These are phyloP conservation scores for Fusarium multiceps DNA, from an alignment of 2,329 filamentous ascomycete genomes.

Conservation along the genomic window DNA sequence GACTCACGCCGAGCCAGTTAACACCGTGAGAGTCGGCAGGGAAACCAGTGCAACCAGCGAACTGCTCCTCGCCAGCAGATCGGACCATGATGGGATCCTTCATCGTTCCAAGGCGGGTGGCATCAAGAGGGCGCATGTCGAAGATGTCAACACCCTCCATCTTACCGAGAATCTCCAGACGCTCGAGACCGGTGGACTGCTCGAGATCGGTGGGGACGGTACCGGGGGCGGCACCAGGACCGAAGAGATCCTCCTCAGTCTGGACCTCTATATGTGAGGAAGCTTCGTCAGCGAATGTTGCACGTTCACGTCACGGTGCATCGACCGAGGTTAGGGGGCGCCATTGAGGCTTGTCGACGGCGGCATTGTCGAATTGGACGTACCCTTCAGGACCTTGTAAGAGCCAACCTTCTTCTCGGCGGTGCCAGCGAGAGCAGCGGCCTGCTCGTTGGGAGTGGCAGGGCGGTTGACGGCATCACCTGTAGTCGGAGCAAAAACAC, in stretches of 20 bases:
- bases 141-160: slow-evolving; percentile 99
- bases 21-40: slow-evolving; percentile 93
- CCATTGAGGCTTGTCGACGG: slow-evolving; percentile 23
- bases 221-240: slow-evolving; percentile 83
- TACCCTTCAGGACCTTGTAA: slow-evolving; percentile 63
- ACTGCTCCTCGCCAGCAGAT: slow-evolving; percentile 95
- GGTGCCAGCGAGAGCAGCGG: slow-evolving; percentile 51
- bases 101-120: slow-evolving; percentile 90
- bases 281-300: slow-evolving; percentile 39
- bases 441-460: slow-evolving; percentile 51
- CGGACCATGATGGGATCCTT: slow-evolving; percentile 90
- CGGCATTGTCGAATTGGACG: slow-evolving; percentile 41
- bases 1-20: slow-evolving; percentile 87
- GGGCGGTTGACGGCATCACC: slow-evolving; percentile 54
- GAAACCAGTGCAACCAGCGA: slow-evolving; percentile 93
- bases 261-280: slow-evolving; percentile 76
- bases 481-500: slow-evolving; percentile 41
- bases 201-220: slow-evolving; percentile 93
- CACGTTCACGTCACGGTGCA: slow-evolving; percentile 24
- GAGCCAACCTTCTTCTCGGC: slow-evolving; percentile 60
- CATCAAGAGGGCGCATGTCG: slow-evolving; percentile 96
- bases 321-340: slow-evolving; percentile 43
- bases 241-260: slow-evolving; percentile 81
- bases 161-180: slow-evolving; percentile 98
- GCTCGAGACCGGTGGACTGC: slow-evolving; percentile 96